Base-by-base conservation (phyloP, 2,329 filamentous ascomycete genomes). In the Colletotrichum musicola region DNA sequence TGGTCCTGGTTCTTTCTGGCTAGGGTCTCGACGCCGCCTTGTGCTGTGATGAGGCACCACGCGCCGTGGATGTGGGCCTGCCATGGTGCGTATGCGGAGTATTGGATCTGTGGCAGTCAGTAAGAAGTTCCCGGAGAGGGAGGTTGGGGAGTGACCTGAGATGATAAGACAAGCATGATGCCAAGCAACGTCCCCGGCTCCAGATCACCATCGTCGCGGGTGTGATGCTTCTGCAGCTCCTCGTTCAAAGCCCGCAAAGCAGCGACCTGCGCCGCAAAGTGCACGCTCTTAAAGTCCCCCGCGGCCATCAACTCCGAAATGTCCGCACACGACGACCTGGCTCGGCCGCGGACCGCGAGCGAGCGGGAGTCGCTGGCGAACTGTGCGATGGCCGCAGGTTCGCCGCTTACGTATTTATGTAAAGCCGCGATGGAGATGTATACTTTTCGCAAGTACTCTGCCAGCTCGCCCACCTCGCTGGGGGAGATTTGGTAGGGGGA, bases 111-210 rank as follows among this genome's bases (percentile, higher is more conserved):
- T 18, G 0, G 0, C 1, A 3, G 44, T n/a, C 12, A 42, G 25
- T 12, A 38, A 1, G 4, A 35, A 35, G 30, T 2, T 1, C n/a
- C 4, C 10, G n/a, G 1, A 3, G n/a, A 14, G 22, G 14, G 9
- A 0, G 2, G 0, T 10, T 3, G 22, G 13, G 9, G 0, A 18
- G 16, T 4, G 38, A 49, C 42, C 61, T 68, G 55, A 9, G 49
- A 65, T 13, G 59, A 63, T 16, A 67, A 35, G 25, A 63, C 47
- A 18, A 59, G 13, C 42, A 60, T 55, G 13, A 65, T 65, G 40
- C 54, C 49, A n/a, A 59, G 49, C 1, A 60, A 1, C 3, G 50
- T 30, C 3, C 42, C 42, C 4, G 42, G 40, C 3, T 40, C 20
- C n/a, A 46, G 5, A n/a, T n/a, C 13, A 10, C 22, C 42, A 12